Evolutionary conservation across 179 eudicot genomes (phyloP), one percentile per base, ranked within the genome.

Genomic region (Nepenthes alata): DNA sequence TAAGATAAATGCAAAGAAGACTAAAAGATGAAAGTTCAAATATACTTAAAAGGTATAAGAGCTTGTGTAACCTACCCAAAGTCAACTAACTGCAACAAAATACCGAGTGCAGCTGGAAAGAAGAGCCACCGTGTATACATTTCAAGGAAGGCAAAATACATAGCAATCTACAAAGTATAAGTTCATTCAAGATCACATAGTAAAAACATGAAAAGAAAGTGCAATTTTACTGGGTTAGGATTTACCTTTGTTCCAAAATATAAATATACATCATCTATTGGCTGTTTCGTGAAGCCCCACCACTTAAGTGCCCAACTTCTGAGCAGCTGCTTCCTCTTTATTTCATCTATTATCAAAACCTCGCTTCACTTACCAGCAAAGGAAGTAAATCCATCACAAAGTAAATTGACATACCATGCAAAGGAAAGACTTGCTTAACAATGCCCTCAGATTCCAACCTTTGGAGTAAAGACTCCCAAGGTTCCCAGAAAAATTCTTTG

Each of bases 101-200:
- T 69, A 54, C 95, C 95, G 6, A 89, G 63, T 34, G 74, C 70
- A 60, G 98, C 98, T 49, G 98, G 98, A 76, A 91, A 86, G 34
- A 89, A 74, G 78, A 86, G 45, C 98, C 98, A 91, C 51, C 67
- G 75, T 37, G 98, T 84, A 71, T 84, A 91, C 98, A 89, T 86
- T 44, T 96, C 98, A 62, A 91, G 87, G 71, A 91, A 91, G 44
- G 89, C 83, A 76, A 89, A 91, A 81, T 91, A 91, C 45, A 81
- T 83, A 2, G 96, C 96, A 58, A 89, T 83, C 98, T 91, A 72
- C 77, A 70, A 11, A 76, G 4, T 6, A 39, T 25, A 59, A 34
- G 15, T 8, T 50, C 35, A 10, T 36, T 37, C 47, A 49, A 45
- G 47, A 37, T 13, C 25, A 56, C 36, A 38, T 3, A 6, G 13